Percentiles rank a stretch among this genome's conserved stretches.
Evolutionary conservation across 2,329 filamentous ascomycete species (phyloP).

Genomic region (Fusarium gaditjirri): DNA sequence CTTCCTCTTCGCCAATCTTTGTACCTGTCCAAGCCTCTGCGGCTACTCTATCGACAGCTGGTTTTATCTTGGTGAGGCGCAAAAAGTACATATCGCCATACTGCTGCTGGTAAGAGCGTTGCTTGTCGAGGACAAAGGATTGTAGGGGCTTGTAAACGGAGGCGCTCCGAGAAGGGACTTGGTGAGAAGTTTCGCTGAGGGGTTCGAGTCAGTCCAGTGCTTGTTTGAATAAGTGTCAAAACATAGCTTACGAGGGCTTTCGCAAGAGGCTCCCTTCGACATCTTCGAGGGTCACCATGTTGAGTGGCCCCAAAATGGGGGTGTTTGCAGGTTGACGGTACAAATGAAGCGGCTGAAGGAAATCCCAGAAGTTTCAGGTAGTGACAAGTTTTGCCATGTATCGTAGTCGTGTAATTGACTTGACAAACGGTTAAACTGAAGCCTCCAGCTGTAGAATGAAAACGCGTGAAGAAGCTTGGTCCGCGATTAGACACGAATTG

Average conservation of each 20-base stretch:
- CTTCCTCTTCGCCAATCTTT: slow-evolving; percentile 79
- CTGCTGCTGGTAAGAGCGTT: slow-evolving; percentile 88
- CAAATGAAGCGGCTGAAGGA: neutral
- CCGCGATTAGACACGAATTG: slow-evolving; percentile 38
- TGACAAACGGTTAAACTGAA: slow-evolving; percentile 3
- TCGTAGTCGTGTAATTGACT: slow-evolving; percentile 5
- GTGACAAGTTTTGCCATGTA: neutral
- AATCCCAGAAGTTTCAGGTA: neutral
- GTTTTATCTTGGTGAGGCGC: slow-evolving; percentile 87
- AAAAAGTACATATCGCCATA: slow-evolving; percentile 98
- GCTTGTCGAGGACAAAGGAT: slow-evolving; percentile 77
- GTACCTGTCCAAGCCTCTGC: slow-evolving; percentile 80
- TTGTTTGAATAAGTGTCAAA: neutral
- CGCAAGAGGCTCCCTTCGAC: slow-evolving; percentile 49
- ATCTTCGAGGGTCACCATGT: slow-evolving; percentile 51
- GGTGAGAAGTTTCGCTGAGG: slow-evolving; percentile 49
- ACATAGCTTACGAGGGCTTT: slow-evolving; percentile 46
- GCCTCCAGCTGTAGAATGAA: neutral
- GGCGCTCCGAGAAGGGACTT: slow-evolving; percentile 61
- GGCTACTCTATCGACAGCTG: slow-evolving; percentile 80
- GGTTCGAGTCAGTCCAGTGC: neutral
- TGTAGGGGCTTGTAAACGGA: slow-evolving; percentile 78
- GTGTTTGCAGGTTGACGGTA: neutral
- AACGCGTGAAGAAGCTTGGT: slow-evolving; percentile 38
- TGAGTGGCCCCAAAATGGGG: slow-evolving; percentile 1